Percentiles rank a stretch among this genome's conserved stretches.
Evolutionary conservation across 1,284 basidiomycete species (phyloP).

Genomic region (Lignosus rhinocerotis): DNA sequence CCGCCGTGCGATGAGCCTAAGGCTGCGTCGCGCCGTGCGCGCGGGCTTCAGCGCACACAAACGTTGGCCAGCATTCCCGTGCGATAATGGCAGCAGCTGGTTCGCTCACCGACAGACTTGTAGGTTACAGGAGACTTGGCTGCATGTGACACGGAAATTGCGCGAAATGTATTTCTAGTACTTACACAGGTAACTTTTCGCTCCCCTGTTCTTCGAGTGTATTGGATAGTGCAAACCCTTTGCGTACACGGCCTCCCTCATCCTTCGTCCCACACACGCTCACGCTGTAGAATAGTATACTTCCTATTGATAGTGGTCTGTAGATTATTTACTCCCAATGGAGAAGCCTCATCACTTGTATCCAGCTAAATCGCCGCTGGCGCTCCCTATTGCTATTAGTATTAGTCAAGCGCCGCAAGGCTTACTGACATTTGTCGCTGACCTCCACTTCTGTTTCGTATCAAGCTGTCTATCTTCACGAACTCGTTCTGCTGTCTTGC

Average conservation of each 20-base stretch:
- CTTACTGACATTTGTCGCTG: too few species aligned
- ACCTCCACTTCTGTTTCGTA: too few species aligned
- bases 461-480: too few species aligned
- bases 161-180: not conserved
- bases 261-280: too few species aligned
- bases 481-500: not conserved
- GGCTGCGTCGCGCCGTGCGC: not conserved
- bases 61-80: conserved; percentile 13
- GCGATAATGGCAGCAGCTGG: not conserved
- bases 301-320: not conserved
- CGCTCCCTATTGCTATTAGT: too few species aligned
- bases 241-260: too few species aligned
- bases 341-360: too few species aligned
- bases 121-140: not conserved
- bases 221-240: not conserved
- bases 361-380: too few species aligned
- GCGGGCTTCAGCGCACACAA: conserved; percentile 13
- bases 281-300: too few species aligned
- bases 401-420: too few species aligned
- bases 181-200: not conserved
- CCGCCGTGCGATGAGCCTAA: conserved; percentile 3
- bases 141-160: not conserved
- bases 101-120: not conserved
- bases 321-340: not conserved
- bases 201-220: not conserved